Evolutionary conservation across 2,329 filamentous ascomycete genomes (phyloP), one percentile per base, ranked within the genome.

Genomic region (Didymella keratinophila): DNA sequence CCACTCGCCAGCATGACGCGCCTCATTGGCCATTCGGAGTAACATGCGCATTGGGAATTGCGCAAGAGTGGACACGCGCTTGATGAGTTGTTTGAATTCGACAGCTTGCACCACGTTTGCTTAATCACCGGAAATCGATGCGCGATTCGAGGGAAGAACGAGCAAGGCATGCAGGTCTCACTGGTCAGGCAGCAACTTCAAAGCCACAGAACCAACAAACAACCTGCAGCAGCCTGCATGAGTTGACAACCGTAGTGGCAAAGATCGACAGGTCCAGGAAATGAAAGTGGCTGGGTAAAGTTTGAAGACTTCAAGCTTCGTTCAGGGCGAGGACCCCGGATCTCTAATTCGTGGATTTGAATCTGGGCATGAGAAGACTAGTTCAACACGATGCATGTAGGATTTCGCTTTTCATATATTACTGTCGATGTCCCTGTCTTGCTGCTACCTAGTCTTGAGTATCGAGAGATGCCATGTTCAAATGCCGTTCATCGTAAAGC

Each of bases 61-160:
- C 20, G 37, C 16, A 12, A 44, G 42, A 23, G 56, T 54, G 56
- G 56, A 32, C 56, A 58, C 55, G 27, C 55, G 41, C 43, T 52
- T 36, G 32, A n/a, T 36, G 43, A 50, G 56, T 44, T 58, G 56
- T 49, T 50, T 11, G 30, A 25, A 41, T 54, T 28, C 23, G 53
- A 41, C 45, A 50, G 56, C 56, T 50, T 58, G 55, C 55, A 49
- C 55, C 55, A 58, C 55, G 41, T 53, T 23, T 52, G 48, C 43
- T 42, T 42, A 45, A 39, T 18, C 21, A 8, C 27, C 16, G 16
- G 14, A 36, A 10, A n/a, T 36, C 10, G 28, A 16, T 48, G 47
- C 20, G 21, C 55, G 37, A 53, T 53, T 58, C 41, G 56, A 54
- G 39, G 56, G 53, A 58, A 43, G 56, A 48, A 50, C 50, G 45